Percentiles rank a stretch among this genome's conserved stretches.
Conservation (phyloP, 805 yeast genomes). For the Torulaspora gathmanii region DNA sequence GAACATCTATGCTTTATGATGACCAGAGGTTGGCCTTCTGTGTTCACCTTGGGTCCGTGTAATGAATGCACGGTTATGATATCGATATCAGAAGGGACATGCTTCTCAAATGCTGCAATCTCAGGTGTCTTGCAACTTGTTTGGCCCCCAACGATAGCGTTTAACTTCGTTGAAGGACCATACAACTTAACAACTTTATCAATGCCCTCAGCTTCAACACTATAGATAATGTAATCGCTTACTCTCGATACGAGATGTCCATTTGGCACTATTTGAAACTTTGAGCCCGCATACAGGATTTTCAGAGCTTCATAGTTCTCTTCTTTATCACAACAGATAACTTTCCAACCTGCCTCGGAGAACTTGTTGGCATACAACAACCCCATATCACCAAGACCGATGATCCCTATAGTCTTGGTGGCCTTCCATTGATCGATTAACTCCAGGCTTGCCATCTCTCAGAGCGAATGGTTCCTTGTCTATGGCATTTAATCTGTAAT, state of each 20-base stretch:
- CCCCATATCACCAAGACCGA: conserved; percentile 98
- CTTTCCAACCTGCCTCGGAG: conserved; percentile 80
- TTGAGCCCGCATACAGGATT: conserved; percentile 39
- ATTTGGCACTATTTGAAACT: conserved; percentile 57
- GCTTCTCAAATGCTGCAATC: conserved; percentile 72
- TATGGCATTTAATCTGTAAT: not conserved
- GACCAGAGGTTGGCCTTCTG: conserved; percentile 91
- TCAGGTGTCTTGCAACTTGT: conserved; percentile 94
- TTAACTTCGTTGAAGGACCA: conserved; percentile 83
- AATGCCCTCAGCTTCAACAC: conserved; percentile 89
- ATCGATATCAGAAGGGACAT: conserved; percentile 71
- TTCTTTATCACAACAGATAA: conserved; percentile 82
- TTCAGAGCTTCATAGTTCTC: conserved; percentile 48
- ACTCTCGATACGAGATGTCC: conserved; percentile 81
- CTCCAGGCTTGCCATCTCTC: conserved; percentile 12
- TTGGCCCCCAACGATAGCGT: conserved; percentile 96
- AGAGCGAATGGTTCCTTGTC: not conserved
- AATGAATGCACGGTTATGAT: conserved; percentile 86
- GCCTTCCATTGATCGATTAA: conserved; percentile 36
- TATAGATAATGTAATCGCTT: conserved; percentile 80
- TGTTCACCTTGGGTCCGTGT: conserved; percentile 88
- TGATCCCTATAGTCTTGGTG: conserved; percentile 70
- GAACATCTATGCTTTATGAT: conserved; percentile 69
- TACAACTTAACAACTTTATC: conserved; percentile 64
- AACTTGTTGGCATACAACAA: conserved; percentile 74